Percentiles rank a stretch among this genome's conserved stretches.
Conservation (phyloP, 1,284 basidiomycete genomes). For the Puccinia hordei region DNA sequence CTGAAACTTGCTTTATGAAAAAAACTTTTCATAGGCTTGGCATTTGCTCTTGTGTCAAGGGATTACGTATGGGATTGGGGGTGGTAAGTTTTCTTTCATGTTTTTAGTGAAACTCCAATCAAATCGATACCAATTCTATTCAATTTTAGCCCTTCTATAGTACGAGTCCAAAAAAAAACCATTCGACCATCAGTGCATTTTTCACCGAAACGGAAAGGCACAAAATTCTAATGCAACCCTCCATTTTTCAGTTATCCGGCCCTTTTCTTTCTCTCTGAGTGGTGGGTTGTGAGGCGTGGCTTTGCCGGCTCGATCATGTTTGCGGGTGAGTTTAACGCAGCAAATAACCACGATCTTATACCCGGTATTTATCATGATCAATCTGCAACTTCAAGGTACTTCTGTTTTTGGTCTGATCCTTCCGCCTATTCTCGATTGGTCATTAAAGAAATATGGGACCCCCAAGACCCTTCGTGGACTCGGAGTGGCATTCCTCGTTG, state of each 20-base stretch:
- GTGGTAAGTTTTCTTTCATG: conserved; percentile 14
- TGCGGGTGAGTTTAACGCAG: conserved; percentile 7
- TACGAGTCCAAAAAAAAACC: neutral
- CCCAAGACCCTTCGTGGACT: conserved; percentile 25
- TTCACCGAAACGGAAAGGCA: neutral
- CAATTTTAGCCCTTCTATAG: conserved; percentile 9
- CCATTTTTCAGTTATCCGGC: conserved; percentile 15
- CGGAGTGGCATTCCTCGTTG: conserved; percentile 6
- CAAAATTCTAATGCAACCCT: neutral
- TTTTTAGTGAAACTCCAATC: neutral
- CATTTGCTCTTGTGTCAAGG: conserved; percentile 30
- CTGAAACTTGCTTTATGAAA: too few species aligned
- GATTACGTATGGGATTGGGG: conserved; percentile 28
- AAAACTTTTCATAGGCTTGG: conserved; percentile 24
- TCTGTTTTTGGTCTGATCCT: conserved; percentile 34
- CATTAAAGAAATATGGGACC: conserved; percentile 39
- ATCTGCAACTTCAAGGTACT: neutral
- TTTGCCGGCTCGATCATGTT: conserved; percentile 35
- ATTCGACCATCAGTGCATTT: neutral
- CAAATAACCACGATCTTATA: too few species aligned
- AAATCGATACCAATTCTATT: too few species aligned
- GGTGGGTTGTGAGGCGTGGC: conserved; percentile 39
- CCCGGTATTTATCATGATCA: neutral
- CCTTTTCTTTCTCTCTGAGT: conserved; percentile 40
- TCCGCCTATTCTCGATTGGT: conserved; percentile 36